Evolutionary conservation across 495 filamentous ascomycete genomes (phyloP), one percentile per base, ranked within the genome.

Genomic region (Platismatia glauca): DNA sequence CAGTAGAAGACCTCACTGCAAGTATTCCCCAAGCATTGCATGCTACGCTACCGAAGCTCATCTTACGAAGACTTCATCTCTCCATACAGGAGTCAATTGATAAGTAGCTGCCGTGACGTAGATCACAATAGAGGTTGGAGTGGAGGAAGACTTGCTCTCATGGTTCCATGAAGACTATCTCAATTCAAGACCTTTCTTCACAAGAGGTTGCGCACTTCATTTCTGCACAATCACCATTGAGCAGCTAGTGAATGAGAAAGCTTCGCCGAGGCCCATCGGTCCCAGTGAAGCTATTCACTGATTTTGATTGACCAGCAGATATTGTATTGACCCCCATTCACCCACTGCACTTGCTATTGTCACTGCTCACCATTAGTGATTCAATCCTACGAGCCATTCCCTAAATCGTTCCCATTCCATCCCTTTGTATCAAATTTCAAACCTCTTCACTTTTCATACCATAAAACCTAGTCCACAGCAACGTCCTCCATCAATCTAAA

Each of bases 361-460:
- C 41, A 41, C 34, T 38, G 43, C 37, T 16, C 37, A 61, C 41
- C 53, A 38, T 13, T 52, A 55, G 59, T 61, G 59, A 61, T 55
- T 44, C 27, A 22, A 37, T 43, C 2, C 18, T 41, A 18, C 50
- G 16, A 31, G 46, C 39, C 46, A 39, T 41, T 22, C 55, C 50
- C 34, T 9, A n/a, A 13, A 38, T 13, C 9, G 18, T 0, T 56
- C 50, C 37, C 24, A 61, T 15, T 20, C 27, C 46, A 12, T 35
- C 16, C 34, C 35, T 7, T 37, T 31, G 48, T 18, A 41, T 43
- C 41, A 61, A 53, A 44, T 16, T 29, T 56, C 38, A 3, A 24
- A 20, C 0, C 41, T 6, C 29, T 33, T 38, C 37, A 35, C 15
- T 9, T 15, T 55, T 61, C 50, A 55, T 39, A 24, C 24, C 37